Percentiles rank a stretch among this genome's conserved stretches.
phyloP scores from a whole-genome alignment of 2,329 filamentous ascomycete species.

The Ophiocordyceps robertsii region DNA sequence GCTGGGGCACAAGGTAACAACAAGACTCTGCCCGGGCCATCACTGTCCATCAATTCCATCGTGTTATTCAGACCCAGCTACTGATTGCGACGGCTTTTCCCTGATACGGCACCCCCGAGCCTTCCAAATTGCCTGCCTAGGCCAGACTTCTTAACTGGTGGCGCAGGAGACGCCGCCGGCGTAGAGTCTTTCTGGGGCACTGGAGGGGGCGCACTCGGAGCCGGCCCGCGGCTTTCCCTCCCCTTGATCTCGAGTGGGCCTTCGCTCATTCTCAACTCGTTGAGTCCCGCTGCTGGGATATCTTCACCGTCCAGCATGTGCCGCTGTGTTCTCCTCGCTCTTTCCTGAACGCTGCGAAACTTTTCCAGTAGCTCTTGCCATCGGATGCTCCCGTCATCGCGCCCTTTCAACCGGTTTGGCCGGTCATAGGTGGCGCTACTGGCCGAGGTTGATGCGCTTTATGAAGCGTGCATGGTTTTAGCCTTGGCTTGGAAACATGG shows the following conservation, averaged over 20 bases:
- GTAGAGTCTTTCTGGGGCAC: constrained; percentile 36
- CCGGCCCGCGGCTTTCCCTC: constrained; percentile 23
- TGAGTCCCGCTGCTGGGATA: constrained; percentile 27
- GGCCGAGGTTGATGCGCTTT: constrained; percentile 31
- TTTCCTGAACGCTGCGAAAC: constrained; percentile 83
- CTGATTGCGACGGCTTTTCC: constrained; percentile 40
- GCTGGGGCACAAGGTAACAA: no score
- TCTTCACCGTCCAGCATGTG: constrained; percentile 38
- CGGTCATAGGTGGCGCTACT: constrained; percentile 51
- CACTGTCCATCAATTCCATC: no score
- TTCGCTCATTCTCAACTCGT: constrained; percentile 28
- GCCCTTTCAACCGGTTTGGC: constrained; percentile 63
- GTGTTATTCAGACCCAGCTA: not conserved
- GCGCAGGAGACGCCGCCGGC: constrained; percentile 25
- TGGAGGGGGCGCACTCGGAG: constrained; percentile 19
- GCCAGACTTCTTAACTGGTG: constrained; percentile 44
- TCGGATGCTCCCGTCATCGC: constrained; percentile 73
- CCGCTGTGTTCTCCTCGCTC: constrained; percentile 58
- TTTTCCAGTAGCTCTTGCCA: constrained; percentile 93
- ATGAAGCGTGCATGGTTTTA: constrained; percentile 3
- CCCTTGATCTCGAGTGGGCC: constrained; percentile 23
- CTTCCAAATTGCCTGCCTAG: constrained; percentile 57
- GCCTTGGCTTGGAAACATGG: not conserved
- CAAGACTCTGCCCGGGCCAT: no score
- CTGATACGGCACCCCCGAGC: constrained; percentile 56